These are phyloP conservation scores for Aspergillus asperescens DNA, from an alignment of 495 filamentous ascomycete genomes.

Conservation along the genomic window DNA sequence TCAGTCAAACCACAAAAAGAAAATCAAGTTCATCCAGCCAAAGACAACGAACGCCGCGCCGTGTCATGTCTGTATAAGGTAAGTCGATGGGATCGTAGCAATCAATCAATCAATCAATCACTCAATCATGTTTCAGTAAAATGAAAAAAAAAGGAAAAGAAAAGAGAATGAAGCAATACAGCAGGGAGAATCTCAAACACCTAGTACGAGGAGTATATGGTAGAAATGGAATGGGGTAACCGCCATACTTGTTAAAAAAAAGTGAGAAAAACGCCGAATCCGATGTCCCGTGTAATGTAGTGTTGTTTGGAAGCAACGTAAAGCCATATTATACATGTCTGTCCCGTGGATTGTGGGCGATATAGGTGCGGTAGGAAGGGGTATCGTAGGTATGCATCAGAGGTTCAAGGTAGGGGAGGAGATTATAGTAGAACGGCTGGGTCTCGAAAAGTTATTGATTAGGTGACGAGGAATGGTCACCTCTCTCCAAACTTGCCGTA, in stretches of 20 bases:
- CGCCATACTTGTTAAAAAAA: background rate
- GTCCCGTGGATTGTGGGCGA: conserved; percentile 10
- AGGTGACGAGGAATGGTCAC: conserved; percentile 20
- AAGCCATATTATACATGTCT: conserved; percentile 22
- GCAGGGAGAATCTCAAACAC: too few relatives aligned
- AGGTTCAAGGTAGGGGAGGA: background rate
- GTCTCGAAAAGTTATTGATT: background rate
- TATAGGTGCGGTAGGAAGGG: conserved; percentile 8
- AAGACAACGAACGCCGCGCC: conserved; percentile 6
- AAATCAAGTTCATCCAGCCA: background rate
- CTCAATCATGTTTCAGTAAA: background rate
- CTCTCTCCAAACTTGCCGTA: conserved; percentile 52
- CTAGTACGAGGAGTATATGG: background rate
- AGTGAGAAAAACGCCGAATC: conserved; percentile 15
- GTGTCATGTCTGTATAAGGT: background rate
- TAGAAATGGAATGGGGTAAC: background rate
- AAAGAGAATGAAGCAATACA: background rate
- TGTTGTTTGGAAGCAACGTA: conserved; percentile 1
- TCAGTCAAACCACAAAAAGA: background rate
- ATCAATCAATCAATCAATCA: background rate
- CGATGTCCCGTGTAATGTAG: conserved; percentile 6
- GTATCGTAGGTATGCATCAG: conserved; percentile 20
- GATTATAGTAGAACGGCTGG: too few relatives aligned
- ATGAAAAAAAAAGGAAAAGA: conserved; percentile 1
- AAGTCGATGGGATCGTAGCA: background rate